These are phyloP conservation scores for Pythium plurisporium DNA, from an alignment of 352 stramenopile genomes.

Conservation along the genomic window DNA sequence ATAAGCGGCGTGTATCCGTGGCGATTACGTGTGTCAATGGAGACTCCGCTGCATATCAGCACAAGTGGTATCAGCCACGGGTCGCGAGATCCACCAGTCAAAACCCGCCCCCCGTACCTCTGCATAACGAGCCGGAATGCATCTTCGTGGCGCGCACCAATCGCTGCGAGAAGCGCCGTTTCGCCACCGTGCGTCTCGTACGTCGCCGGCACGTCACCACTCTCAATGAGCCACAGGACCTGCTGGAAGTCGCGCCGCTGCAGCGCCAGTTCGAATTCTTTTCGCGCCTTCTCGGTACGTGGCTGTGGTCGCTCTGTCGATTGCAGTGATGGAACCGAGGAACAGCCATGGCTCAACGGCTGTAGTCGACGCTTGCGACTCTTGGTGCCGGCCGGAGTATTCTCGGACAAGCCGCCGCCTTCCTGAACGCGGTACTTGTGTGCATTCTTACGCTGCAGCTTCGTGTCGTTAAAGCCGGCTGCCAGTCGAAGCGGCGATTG, in stretches of 20 bases:
- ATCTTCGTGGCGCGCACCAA: conserved; percentile 39
- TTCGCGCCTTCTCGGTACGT: conserved; percentile 10
- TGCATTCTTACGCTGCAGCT: not conserved
- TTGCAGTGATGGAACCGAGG: too few relatives aligned
- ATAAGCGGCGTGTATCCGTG: conserved; percentile 71
- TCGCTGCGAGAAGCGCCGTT: conserved; percentile 52
- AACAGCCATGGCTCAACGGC: too few relatives aligned
- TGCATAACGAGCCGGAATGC: conserved; percentile 40
- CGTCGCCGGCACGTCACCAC: conserved; percentile 36
- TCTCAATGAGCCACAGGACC: conserved; percentile 71
- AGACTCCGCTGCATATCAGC: conserved; percentile 36
- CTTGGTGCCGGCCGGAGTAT: too few relatives aligned
- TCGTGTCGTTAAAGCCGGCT: conserved; percentile 1
- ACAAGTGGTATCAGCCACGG: not conserved
- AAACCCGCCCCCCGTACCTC: conserved; percentile 24
- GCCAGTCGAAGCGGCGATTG: conserved; percentile 17
- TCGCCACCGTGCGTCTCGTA: conserved; percentile 57
- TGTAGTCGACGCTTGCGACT: conserved; percentile 6
- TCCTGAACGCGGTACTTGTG: conserved; percentile 11
- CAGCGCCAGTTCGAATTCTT: conserved; percentile 51
- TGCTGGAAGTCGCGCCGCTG: conserved; percentile 50
- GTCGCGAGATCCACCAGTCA: not conserved
- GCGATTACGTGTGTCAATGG: conserved; percentile 44
- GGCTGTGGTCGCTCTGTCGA: too few relatives aligned
- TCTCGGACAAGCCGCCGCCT: not conserved